A percentile compares a stretch with the other conserved stretches of the same genome.
Conservation (phyloP, 441 rosid species). For the Arabidopsis hybrid region DNA sequence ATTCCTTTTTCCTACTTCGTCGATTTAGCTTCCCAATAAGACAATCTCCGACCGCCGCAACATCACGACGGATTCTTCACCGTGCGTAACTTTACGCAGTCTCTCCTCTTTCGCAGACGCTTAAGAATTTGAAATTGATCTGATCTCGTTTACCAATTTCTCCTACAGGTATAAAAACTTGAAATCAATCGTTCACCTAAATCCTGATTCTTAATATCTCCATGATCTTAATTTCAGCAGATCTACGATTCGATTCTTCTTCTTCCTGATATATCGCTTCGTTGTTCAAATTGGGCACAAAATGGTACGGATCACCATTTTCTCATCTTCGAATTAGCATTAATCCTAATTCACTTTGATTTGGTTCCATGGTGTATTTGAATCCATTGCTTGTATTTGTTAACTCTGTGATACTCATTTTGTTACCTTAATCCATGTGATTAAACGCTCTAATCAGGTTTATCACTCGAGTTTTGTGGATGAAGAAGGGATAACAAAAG, state of each 20-base stretch:
- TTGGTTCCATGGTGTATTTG: constrained; percentile 5
- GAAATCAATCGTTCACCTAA: not conserved
- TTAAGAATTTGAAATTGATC: constrained; percentile 3
- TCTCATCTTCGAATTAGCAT: not conserved
- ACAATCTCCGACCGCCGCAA: constrained; percentile 12
- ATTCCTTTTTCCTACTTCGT: not conserved
- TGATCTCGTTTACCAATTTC: constrained; percentile 3
- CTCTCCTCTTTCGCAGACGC: not conserved
- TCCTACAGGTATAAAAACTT: constrained; percentile 6
- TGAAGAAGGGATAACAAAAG: constrained; percentile 75
- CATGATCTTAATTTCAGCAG: constrained; percentile 30
- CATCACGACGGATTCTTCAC: constrained; percentile 8
- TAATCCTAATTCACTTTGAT: not conserved
- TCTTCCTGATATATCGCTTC: not conserved
- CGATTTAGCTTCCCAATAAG: constrained; percentile 2
- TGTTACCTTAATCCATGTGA: not conserved
- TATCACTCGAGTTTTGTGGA: constrained; percentile 95
- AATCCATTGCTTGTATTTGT: constrained; percentile 3
- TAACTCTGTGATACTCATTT: constrained; percentile 2
- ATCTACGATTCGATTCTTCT: constrained; percentile 30
- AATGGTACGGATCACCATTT: not conserved
- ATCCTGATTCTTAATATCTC: constrained; percentile 16
- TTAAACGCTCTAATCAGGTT: constrained; percentile 55
- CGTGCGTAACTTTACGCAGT: not conserved
- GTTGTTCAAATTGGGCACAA: not conserved